Evolutionary conservation across 371 early-diverging fungal species (phyloP).

Genomic region (Parasitella parasitica): DNA sequence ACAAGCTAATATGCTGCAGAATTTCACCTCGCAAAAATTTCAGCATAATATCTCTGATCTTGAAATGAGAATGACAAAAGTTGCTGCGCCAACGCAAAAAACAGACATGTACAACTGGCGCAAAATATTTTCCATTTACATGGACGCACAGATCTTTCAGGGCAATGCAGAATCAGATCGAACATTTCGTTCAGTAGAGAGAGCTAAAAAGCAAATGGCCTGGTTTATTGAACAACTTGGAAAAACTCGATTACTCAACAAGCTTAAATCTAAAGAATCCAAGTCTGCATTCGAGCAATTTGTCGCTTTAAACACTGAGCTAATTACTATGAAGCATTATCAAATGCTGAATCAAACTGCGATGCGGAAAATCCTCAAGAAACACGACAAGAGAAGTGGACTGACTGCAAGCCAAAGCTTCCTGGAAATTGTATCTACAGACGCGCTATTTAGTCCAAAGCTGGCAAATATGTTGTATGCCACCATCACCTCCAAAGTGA

Average conservation of each 20-base stretch:
- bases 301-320: constrained; percentile 64
- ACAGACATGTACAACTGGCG: constrained; percentile 76
- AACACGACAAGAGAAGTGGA: constrained; percentile 82
- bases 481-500: constrained; percentile 39
- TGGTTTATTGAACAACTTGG: constrained; percentile 59
- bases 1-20: constrained; percentile 41
- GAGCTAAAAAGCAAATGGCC: constrained; percentile 56
- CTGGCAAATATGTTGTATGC: constrained; percentile 41
- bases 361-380: constrained; percentile 80
- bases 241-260: constrained; percentile 35
- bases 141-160: constrained; percentile 69
- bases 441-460: constrained; percentile 31
- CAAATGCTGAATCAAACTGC: constrained; percentile 76
- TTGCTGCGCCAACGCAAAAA: constrained; percentile 54
- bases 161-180: constrained; percentile 52
- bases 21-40: constrained; percentile 38
- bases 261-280: constrained; percentile 44
- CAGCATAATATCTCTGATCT: constrained; percentile 48
- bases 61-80: constrained; percentile 44
- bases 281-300: constrained; percentile 56
- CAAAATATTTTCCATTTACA: constrained; percentile 66
- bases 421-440: constrained; percentile 25
- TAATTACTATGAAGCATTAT: constrained; percentile 70
- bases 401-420: constrained; percentile 45
- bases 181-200: constrained; percentile 46